Conservation (phyloP, 2,329 filamentous ascomycete genomes). For the Sporothrix inflata region DNA sequence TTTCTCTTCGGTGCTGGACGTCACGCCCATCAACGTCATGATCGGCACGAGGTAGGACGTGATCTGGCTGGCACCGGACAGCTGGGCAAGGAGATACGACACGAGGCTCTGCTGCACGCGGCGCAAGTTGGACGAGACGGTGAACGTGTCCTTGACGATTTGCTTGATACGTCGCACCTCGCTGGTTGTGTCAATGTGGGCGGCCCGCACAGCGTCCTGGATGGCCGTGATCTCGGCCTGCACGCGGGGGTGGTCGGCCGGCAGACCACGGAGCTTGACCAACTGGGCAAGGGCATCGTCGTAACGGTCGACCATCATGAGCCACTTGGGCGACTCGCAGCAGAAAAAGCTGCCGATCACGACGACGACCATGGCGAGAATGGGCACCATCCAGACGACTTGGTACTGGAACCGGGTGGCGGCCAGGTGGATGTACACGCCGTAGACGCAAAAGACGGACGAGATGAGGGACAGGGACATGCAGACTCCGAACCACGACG, state of each 20-base stretch:
- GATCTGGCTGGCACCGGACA: slow-evolving; percentile 50
- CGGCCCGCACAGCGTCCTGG: slow-evolving; percentile 5
- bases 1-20: slow-evolving; percentile 38
- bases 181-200: not conserved
- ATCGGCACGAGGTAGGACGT: slow-evolving; percentile 50
- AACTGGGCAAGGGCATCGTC: slow-evolving; percentile 40
- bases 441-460: slow-evolving; percentile 43
- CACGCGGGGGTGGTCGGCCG: slow-evolving; percentile 39
- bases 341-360: slow-evolving; percentile 40
- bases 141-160: slow-evolving; percentile 43
- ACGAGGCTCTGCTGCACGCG: slow-evolving; percentile 46
- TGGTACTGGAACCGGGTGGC: slow-evolving; percentile 38
- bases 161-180: slow-evolving; percentile 25
- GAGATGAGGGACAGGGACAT: slow-evolving; percentile 43
- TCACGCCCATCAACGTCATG: slow-evolving; percentile 44
- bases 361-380: slow-evolving; percentile 39
- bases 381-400: slow-evolving; percentile 40
- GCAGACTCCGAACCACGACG: slow-evolving; percentile 46
- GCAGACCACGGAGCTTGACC: slow-evolving; percentile 40
- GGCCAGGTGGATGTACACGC: slow-evolving; percentile 40
- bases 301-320: slow-evolving; percentile 37
- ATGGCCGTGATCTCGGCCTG: slow-evolving; percentile 36
- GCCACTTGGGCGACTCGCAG: slow-evolving; percentile 44
- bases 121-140: slow-evolving; percentile 44
- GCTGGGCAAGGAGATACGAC: slow-evolving; percentile 47